phyloP scores from a whole-genome alignment of 2,329 filamentous ascomycete genomes.

The Chrysosporium keratinophilum region DNA sequence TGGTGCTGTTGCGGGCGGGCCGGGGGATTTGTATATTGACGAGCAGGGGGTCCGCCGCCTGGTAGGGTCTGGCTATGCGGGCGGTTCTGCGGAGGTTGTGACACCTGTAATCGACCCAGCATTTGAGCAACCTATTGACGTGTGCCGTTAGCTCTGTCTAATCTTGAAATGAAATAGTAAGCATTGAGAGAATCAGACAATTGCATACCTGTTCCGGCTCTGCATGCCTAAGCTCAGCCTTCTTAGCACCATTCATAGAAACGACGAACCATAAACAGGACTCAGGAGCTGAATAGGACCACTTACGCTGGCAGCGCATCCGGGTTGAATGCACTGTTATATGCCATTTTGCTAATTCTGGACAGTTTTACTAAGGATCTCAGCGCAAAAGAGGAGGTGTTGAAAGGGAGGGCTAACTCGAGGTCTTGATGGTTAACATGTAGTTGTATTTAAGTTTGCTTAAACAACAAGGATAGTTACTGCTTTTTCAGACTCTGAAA shows the following conservation, averaged over 20 bases:
- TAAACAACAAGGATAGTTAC: neutral
- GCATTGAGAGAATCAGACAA: neutral
- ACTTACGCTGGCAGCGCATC: slow-evolving; percentile 86
- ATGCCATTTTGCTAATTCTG: slow-evolving; percentile 58
- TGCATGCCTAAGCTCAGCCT: slow-evolving; percentile 48
- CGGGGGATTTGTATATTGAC: slow-evolving; percentile 2
- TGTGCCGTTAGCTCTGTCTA: neutral
- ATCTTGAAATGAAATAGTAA: neutral
- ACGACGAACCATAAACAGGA: slow-evolving; percentile 2
- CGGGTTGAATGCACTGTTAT: slow-evolving; percentile 85
- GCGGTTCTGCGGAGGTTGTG: slow-evolving; percentile 2
- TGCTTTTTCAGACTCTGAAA: neutral
- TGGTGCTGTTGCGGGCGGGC: slow-evolving; percentile 1
- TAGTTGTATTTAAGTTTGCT: neutral
- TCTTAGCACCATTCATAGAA: slow-evolving; percentile 4
- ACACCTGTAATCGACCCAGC: slow-evolving; percentile 30
- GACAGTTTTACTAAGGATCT: neutral
- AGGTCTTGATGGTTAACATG: neutral
- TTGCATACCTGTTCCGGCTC: slow-evolving; percentile 58
- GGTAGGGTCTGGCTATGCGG: neutral
- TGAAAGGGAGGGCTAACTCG: neutral
- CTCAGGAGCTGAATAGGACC: slow-evolving; percentile 15
- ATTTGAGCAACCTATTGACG: slow-evolving; percentile 37
- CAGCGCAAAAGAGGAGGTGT: neutral
- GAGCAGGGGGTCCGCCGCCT: slow-evolving; percentile 5